phyloP scores from a whole-genome alignment of 768 basidiomycete genomes.

The Termitomyces sp. region DNA sequence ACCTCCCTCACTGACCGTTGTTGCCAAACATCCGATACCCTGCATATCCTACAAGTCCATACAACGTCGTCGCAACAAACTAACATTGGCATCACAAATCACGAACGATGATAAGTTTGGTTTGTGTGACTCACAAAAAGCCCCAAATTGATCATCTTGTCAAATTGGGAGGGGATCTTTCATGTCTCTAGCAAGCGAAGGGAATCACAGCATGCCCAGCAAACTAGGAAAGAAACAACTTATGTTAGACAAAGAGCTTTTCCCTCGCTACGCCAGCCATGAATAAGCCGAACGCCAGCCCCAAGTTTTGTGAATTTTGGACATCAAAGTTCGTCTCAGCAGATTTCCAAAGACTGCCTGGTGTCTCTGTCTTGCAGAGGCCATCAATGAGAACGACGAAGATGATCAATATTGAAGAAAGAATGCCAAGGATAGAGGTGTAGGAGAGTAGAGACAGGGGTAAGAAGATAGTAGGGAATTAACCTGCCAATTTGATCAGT shows the following conservation, averaged over 20 bases:
- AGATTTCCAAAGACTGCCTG: conserved; percentile 78
- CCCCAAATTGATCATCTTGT: conserved; percentile 77
- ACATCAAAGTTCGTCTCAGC: conserved; percentile 61
- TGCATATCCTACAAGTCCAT: conserved; percentile 63
- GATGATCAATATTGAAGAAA: conserved; percentile 73
- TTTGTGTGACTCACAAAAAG: conserved; percentile 63
- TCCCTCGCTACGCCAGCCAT: conserved; percentile 71
- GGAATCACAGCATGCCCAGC: conserved; percentile 91
- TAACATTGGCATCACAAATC: conserved; percentile 17
- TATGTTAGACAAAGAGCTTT: neutral
- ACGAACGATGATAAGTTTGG: neutral
- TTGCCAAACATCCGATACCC: conserved; percentile 93
- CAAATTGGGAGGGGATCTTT: conserved; percentile 71
- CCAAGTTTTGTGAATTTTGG: conserved; percentile 49
- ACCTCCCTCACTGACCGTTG: conserved; percentile 78
- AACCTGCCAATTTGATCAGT: conserved; percentile 39
- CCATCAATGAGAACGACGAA: conserved; percentile 81
- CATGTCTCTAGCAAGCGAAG: conserved; percentile 90
- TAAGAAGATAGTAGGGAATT: conserved; percentile 78
- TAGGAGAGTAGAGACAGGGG: conserved; percentile 85
- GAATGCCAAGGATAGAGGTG: conserved; percentile 80
- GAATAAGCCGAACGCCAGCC: conserved; percentile 82
- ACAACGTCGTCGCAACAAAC: conserved; percentile 58
- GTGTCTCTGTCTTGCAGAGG: conserved; percentile 58
- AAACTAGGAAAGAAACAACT: conserved; percentile 45